Evolutionary conservation across 225 moss, liverwort and hornwort species (phyloP), one percentile per base, ranked within the genome.

Genomic region (Polytrichum formosum): DNA sequence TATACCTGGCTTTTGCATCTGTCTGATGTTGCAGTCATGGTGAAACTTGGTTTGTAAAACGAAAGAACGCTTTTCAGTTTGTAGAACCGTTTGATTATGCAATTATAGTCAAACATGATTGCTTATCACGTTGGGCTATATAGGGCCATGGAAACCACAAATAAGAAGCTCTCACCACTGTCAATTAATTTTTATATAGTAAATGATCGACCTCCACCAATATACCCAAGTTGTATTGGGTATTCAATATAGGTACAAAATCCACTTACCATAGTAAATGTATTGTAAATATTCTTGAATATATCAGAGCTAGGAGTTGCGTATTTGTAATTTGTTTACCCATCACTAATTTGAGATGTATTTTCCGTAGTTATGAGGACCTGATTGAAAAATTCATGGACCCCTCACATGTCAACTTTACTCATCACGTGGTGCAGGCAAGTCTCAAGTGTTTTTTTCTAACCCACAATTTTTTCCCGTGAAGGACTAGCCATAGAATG

Each of bases 361-460:
- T 72, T 18, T 61, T 16, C 29, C 31, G 2, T 77, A 93, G 91
- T 5, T 97, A 92, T 61, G 96, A 97, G 31, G 8, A 73, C 35
- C 70, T 97, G 73, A 67, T 86, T 26, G 96, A 97, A 76, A 94
- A 97, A 70, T 65, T 97, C 35, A 28, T 91, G 74, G 96, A 97
- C 72, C 91, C 94, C 21, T 62, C 94, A 64, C 96, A 97, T 71
- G 83, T 87, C 66, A 66, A 77, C 27, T 94, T 93, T 65, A 86
- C 96, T 64, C 94, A 97, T 78, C 96, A 97, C 74, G 74, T 64
- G 28, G 71, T 97, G 69, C 90, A 88, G 90, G 93, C 81, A 73
- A 67, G 77, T 21, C 6, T 26, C 58, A 37, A 37, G 37, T 23
- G 0, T 37, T 37, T 37, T 37, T 37, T 13, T 1, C 37, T 13